Conservation (phyloP, 139 green algal genomes). For the Coelastrella sp. region DNA sequence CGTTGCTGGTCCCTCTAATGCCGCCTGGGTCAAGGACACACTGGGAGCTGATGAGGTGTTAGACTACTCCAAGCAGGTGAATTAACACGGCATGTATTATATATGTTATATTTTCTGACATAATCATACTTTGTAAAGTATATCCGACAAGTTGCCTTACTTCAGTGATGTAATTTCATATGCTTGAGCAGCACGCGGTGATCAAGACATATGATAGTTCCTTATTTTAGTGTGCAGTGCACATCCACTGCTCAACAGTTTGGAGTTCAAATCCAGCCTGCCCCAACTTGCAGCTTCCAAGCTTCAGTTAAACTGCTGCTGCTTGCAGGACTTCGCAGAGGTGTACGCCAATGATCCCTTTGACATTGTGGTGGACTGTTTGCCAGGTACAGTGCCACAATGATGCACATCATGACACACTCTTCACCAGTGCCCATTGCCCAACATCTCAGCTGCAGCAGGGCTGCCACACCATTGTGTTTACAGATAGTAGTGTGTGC, state of each 20-base stretch:
- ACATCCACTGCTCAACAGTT: background rate
- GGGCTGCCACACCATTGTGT: no score
- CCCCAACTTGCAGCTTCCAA: no score
- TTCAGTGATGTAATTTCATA: no score
- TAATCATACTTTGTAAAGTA: no score
- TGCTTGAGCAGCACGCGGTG: no score
- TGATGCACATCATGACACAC: no score
- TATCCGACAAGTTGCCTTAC: no score
- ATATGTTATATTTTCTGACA: no score
- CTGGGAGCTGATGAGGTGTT: constrained; percentile 24
- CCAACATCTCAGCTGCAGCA: no score
- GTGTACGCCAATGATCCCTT: background rate
- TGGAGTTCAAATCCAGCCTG: no score
- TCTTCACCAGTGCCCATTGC: no score
- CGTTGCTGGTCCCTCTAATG: background rate
- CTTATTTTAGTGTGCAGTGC: background rate
- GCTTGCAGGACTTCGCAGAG: constrained; percentile 1
- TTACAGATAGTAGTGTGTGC: no score
- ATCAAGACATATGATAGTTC: background rate
- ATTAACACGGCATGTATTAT: background rate
- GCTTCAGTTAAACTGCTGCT: background rate
- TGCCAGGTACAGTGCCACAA: background rate
- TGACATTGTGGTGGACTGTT: background rate
- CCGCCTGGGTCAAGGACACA: constrained; percentile 2
- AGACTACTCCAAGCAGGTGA: background rate